Base-by-base conservation (phyloP, 192 early-diverging fungal species). In the Coemansia brasiliensis region DNA sequence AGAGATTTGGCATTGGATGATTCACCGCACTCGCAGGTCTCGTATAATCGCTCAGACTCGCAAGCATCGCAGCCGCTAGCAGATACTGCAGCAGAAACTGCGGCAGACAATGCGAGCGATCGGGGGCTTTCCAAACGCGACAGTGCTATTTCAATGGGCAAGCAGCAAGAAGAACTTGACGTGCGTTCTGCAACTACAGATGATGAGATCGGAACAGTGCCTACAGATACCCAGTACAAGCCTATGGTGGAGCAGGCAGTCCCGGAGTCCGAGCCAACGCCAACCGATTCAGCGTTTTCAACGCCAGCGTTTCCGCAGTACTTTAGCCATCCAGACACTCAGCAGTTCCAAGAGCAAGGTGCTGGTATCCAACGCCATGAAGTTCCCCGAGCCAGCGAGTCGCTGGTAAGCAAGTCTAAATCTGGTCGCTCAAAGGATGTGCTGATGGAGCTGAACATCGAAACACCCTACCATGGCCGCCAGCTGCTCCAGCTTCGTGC, bases 381-480 rank as follows among this genome's bases (percentile, higher is more conserved):
- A 21, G 67, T 69, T 7, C 66, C 61, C 2, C 65, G 72, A 0
- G 61, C 72, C 21, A 75, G 72, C 44, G 25, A 26, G 16, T 17
- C 56, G 16, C 66, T 53, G 16, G 25, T n/a, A 4, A 16, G 18
- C 12, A 46, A 35, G 48, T 16, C 32, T 0, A 62, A 52, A n/a
- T 24, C 58, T n/a, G 38, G 46, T n/a, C 61, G 66, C 9, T 41
- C 72, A 17, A 75, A 65, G 44, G 66, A 68, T 29, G 66, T 75
- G 1, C 41, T 75, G 52, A 75, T 75, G 72, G 72, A 75, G 66
- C 62, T 75, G 27, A 75, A 75, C 49, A 75, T 75, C n/a, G 72
- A 75, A 44, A 75, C 72, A 2, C 72, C 72, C 0, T 26, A 64
- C 17, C 48, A 69, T 20, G 72, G 72, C 22, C 65, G 66, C 25